Conservation (phyloP, 371 early-diverging fungal genomes). For the Funneliformis caledonium region DNA sequence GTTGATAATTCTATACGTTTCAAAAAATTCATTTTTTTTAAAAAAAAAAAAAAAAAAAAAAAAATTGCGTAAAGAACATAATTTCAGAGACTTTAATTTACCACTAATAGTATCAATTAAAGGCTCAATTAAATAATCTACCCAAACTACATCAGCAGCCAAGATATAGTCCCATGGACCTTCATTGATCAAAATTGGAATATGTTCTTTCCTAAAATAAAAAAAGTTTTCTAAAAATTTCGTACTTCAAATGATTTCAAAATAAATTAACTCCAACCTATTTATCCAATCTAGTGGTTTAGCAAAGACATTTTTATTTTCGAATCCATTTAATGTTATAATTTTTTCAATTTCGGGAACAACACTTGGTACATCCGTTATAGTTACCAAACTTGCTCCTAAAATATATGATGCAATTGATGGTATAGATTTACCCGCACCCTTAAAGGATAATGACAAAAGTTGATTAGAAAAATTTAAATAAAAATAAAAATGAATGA, state of each 20-base stretch:
- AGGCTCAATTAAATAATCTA: slow-evolving; percentile 51
- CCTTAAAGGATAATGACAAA: slow-evolving; percentile 22
- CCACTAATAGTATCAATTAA: slow-evolving; percentile 49
- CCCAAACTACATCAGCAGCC: slow-evolving; percentile 59
- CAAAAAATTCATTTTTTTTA: neutral
- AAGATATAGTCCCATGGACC: slow-evolving; percentile 49
- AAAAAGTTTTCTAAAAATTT: neutral
- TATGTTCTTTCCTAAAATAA: slow-evolving; percentile 4
- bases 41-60: neutral
- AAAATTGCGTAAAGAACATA: neutral
- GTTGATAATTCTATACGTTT: slow-evolving; percentile 20
- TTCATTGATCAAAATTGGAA: neutral
- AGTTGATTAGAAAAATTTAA: neutral
- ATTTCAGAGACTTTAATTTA: neutral
- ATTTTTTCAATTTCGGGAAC: slow-evolving; percentile 37
- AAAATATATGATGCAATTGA: slow-evolving; percentile 43
- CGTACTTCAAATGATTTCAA: neutral
- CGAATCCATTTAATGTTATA: slow-evolving; percentile 40
- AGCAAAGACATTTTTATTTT: slow-evolving; percentile 22
- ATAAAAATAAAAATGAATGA: slow-evolving; percentile 18
- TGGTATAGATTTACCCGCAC: slow-evolving; percentile 47
- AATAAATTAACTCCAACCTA: neutral
- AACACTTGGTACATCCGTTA: slow-evolving; percentile 43
- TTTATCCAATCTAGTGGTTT: slow-evolving; percentile 37
- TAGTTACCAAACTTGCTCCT: slow-evolving; percentile 39